A percentile compares a stretch with the other conserved stretches of the same genome.
Conservation (phyloP, 768 basidiomycete species). For the Scleroderma citrinum region DNA sequence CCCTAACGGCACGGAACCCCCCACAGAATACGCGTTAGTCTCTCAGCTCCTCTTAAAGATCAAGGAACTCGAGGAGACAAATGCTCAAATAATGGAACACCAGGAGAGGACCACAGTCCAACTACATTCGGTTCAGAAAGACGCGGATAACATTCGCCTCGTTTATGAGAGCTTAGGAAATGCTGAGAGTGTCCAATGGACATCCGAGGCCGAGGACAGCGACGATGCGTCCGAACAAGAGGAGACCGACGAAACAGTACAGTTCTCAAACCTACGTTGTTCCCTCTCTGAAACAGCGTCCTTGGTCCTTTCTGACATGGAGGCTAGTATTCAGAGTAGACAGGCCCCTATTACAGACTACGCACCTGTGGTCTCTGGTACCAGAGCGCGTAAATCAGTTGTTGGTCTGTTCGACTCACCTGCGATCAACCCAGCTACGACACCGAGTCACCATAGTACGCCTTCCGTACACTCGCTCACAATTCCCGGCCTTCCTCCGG, state of each 20-base stretch:
- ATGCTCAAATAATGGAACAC: constrained; percentile 56
- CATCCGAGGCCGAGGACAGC: constrained; percentile 39
- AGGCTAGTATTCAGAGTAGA: constrained; percentile 20
- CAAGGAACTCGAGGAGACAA: constrained; percentile 69
- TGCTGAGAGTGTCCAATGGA: constrained; percentile 36
- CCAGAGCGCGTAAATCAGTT: constrained; percentile 45
- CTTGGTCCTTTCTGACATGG: constrained; percentile 19
- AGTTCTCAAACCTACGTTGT: constrained; percentile 25
- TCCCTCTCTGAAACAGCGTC: constrained; percentile 17
- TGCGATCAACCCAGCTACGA: constrained; percentile 7
- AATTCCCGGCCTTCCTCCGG: constrained; percentile 30
- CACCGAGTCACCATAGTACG: constrained; percentile 10
- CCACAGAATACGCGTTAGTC: constrained; percentile 50
- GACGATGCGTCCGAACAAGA: constrained; percentile 22
- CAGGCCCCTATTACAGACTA: constrained; percentile 9
- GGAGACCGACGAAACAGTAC: constrained; percentile 26
- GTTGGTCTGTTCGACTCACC: constrained; percentile 55
- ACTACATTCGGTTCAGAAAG: constrained; percentile 63
- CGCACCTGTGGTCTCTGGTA: constrained; percentile 14
- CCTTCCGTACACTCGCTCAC: constrained; percentile 24
- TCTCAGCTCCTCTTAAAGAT: constrained; percentile 70
- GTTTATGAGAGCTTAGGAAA: constrained; percentile 66
- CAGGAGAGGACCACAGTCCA: constrained; percentile 57
- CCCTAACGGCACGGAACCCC: constrained; percentile 6
- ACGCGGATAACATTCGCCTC: constrained; percentile 63